A percentile compares a stretch with the other conserved stretches of the same genome.
These are phyloP conservation scores for Rhynchospora tenuis DNA, from an alignment of 176 grass and related monocot species.

Conservation along the genomic window DNA sequence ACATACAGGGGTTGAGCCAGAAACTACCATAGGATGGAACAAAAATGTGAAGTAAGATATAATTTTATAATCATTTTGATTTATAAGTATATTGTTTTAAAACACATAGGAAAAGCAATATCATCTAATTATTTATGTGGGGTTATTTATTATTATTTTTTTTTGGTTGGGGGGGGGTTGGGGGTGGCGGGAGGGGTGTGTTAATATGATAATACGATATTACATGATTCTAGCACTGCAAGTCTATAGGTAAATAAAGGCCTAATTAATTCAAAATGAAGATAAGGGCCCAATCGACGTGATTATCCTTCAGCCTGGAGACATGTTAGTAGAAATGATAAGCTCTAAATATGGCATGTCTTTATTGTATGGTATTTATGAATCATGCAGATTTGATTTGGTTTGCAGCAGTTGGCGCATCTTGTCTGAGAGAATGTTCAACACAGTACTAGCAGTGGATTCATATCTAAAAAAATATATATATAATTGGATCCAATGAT, in stretches of 20 bases:
- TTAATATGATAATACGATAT: too few relatives aligned
- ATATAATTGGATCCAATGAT: background rate
- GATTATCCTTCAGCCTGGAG: background rate
- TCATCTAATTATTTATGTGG: too few relatives aligned
- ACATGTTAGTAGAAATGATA: background rate
- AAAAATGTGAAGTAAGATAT: too few relatives aligned
- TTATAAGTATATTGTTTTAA: too few relatives aligned
- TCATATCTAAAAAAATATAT: background rate
- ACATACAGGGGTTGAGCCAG: too few relatives aligned
- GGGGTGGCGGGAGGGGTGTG: too few relatives aligned
- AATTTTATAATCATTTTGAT: too few relatives aligned
- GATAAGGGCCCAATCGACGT: background rate
- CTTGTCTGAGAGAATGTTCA: conserved; percentile 8
- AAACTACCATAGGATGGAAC: too few relatives aligned
- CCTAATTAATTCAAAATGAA: background rate
- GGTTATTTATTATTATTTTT: too few relatives aligned
- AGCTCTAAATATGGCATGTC: background rate
- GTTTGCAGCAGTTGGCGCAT: background rate
- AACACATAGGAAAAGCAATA: too few relatives aligned
- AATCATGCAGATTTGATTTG: background rate
- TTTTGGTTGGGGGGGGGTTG: too few relatives aligned
- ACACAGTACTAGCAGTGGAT: background rate
- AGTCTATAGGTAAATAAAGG: background rate
- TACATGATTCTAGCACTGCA: too few relatives aligned
- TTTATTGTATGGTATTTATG: background rate